Evolutionary conservation across 176 grass and related monocot species (phyloP).

Genomic region (Oryza nivara): DNA sequence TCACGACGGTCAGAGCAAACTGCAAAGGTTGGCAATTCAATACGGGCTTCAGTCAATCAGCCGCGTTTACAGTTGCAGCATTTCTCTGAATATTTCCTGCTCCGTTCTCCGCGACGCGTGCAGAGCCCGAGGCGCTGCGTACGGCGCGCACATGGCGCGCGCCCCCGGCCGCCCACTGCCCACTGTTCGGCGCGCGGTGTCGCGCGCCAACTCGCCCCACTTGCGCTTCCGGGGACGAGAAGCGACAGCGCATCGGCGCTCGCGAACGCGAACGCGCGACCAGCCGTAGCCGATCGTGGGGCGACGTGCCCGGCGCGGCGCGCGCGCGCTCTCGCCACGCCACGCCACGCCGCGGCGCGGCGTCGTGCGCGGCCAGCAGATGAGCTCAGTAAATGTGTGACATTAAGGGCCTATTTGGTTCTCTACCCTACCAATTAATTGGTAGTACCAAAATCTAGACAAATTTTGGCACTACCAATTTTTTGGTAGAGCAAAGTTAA

Average conservation of each 20-base stretch:
- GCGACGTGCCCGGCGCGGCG: slow-evolving; percentile 19
- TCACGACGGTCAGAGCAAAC: not conserved
- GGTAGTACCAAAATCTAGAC: too few relatives aligned
- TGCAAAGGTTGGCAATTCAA: not conserved
- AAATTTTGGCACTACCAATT: too few relatives aligned
- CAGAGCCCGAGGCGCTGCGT: not conserved
- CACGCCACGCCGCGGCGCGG: too few relatives aligned
- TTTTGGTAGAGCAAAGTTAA: too few relatives aligned
- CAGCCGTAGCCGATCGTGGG: slow-evolving; percentile 31
- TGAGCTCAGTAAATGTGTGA: slow-evolving; percentile 5
- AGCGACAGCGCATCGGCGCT: slow-evolving; percentile 48
- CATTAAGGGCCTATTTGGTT: not conserved
- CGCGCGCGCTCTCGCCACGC: too few relatives aligned
- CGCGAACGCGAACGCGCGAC: not conserved
- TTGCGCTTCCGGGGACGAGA: not conserved
- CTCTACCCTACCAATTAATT: too few relatives aligned
- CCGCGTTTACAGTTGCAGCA: not conserved
- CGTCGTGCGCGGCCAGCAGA: not conserved
- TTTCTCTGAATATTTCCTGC: not conserved
- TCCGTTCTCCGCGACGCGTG: not conserved
- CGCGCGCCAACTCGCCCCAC: not conserved
- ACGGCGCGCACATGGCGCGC: slow-evolving; percentile 39
- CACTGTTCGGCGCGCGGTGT: not conserved
- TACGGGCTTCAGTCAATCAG: not conserved
- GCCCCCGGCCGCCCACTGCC: not conserved